Evolutionary conservation across 371 early-diverging fungal species (phyloP), one percentile per base, ranked within the genome.

Genomic region (Dichotomocladium elegans): DNA sequence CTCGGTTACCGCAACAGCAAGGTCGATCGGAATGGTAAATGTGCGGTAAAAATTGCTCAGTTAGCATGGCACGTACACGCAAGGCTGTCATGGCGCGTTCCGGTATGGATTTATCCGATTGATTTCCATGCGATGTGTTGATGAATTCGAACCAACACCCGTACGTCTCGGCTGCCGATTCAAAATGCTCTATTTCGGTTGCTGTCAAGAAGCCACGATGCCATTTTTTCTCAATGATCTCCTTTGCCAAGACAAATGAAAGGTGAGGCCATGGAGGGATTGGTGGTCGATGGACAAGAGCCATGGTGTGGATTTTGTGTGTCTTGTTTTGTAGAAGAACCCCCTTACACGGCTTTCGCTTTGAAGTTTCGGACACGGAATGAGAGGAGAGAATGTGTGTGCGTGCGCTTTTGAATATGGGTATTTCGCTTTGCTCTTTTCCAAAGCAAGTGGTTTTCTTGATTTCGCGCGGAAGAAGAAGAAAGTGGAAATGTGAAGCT

Each of bases 31-130:
- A 52, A 10, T 63, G 54, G 49, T 68, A 80, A 54, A 88, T 24
- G 53, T 68, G 63, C n/a, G 86, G 72, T 31, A 84, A 67, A 48
- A 82, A 61, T 52, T 89, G 87, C 60, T 91, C 91, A 61, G 83
- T 86, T 6, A 91, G 77, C 75, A 87, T 83, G 17, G 85, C 64
- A 41, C 91, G 79, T 26, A 82, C 81, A 46, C 88, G 80, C 57
- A 83, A 80, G 10, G 81, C 79, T 3, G 85, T 46, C 6, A 58
- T 57, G 6, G 53, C 52, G 19, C 58, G 37, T 37, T 64, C 61
- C 28, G 25, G 34, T n/a, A 47, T 46, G n/a, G 28, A 35, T 11
- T 50, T 47, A n/a, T 48, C 63, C n/a, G 40, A 51, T 12, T n/a
- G 41, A 26, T 49, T 24, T 15, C 33, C 40, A 17, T 41, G 7